Evolutionary conservation across 129 eudicot species (phyloP), one percentile per base, ranked within the genome.

Genomic region (Saposhnikovia divaricata): DNA sequence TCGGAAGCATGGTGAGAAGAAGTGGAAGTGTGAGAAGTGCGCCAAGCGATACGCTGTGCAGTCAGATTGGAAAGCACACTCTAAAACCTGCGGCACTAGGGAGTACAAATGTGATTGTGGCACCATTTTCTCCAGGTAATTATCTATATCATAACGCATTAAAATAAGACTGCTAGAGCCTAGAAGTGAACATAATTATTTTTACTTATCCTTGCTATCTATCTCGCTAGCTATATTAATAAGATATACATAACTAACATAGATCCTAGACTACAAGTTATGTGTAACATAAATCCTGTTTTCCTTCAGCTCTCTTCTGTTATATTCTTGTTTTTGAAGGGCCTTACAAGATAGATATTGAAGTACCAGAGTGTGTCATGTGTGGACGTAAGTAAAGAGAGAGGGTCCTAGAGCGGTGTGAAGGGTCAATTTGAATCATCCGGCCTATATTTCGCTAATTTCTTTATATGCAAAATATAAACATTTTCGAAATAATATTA

Each of bases 21-120:
- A 91, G 84, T 93, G 98, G 98, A 93, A 91, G 93, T 93, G 98
- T 80, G 96, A 90, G 15, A 93, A 93, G 85, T 94, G 98, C 80
- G 83, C 93, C 0, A 94, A 94, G 87, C 81, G 90, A 61, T 94
- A 94, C 66, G 98, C 98, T 4, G 98, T 94, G 82, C 97, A 91
- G 71, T 94, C 98, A 4, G 98, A 94, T 72, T 94, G 98, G 96
- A 94, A 94, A 80, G 98, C 96, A 48, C 98, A 93, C 83, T 91
- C 96, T 5, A 93, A 93, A 84, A 93, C 97, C 51, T 93, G 98
- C 80, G 97, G 98, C 38, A 93, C 98, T 12, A 88, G 97, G 80
- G 98, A 93, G 78, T 93, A 93, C 81, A 91, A 84, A 84, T 94
- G 98, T 79, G 93, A 90, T 82, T 94, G 98, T 38, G 98, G 98